Evolutionary conservation across 2,329 filamentous ascomycete genomes (phyloP).

Genomic region (Incumbomyces lentus): DNA sequence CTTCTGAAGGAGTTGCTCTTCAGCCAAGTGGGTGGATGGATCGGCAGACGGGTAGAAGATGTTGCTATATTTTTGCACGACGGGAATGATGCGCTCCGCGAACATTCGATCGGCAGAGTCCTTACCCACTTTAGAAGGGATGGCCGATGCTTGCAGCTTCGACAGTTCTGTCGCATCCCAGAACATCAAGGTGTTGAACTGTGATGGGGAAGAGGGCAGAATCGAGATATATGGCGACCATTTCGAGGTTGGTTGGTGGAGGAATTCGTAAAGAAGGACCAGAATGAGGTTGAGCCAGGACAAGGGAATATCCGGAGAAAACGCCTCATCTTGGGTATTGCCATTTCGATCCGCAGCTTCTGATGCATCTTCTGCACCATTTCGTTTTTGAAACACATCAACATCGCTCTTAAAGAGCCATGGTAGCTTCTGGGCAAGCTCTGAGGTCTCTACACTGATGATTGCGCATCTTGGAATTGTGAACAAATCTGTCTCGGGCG

Average conservation of each 20-base stretch:
- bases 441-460: conserved; percentile 63
- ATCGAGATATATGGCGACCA: conserved; percentile 75
- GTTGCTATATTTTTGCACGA: conserved; percentile 34
- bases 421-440: conserved; percentile 49
- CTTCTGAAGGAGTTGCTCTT: conserved; percentile 41
- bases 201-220: conserved; percentile 42
- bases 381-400: neutral
- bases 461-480: conserved; percentile 56
- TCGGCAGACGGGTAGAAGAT: conserved; percentile 32
- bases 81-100: conserved; percentile 53
- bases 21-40: conserved; percentile 9
- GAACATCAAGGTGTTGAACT: conserved; percentile 84
- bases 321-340: neutral
- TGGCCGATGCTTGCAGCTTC: conserved; percentile 65
- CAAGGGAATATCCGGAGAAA: neutral
- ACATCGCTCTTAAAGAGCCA: conserved; percentile 34
- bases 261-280: conserved; percentile 67
- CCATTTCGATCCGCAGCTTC: neutral
- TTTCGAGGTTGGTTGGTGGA: conserved; percentile 47
- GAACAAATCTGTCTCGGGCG: conserved; percentile 67
- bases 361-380: conserved; percentile 11
- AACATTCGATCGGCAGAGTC: conserved; percentile 52
- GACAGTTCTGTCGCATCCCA: conserved; percentile 63
- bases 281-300: conserved; percentile 57
- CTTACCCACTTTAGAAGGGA: conserved; percentile 67